Evolutionary conservation across 371 early-diverging fungal species (phyloP).

Genomic region (Synchytrium microbalum): DNA sequence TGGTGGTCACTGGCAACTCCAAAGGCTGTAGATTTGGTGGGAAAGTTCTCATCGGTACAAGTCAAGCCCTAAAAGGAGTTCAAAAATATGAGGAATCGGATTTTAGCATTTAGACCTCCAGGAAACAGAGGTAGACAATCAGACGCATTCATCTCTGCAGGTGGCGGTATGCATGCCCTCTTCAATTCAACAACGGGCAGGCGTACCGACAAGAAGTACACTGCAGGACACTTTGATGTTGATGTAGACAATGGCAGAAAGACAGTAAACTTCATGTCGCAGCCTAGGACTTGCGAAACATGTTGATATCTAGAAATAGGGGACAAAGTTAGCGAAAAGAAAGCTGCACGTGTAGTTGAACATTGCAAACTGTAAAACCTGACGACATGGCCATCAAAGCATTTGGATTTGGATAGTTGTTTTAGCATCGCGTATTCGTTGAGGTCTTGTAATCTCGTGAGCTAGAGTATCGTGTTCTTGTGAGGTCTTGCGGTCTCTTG

Average conservation of each 20-base stretch:
- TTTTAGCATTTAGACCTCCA: background rate
- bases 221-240: slow-evolving; percentile 12
- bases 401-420: slow-evolving; percentile 20
- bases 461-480: too few species aligned
- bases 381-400: slow-evolving; percentile 59
- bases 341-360: background rate
- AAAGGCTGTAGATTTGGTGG: slow-evolving; percentile 74
- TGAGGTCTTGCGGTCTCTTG: too few species aligned
- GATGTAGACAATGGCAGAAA: slow-evolving; percentile 8
- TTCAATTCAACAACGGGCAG: slow-evolving; percentile 31
- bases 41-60: slow-evolving; percentile 78
- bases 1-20: slow-evolving; percentile 23
- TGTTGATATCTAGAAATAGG: slow-evolving; percentile 35
- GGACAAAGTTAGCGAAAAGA: background rate
- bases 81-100: background rate
- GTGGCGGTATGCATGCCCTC: slow-evolving; percentile 8
- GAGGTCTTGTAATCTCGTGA: too few species aligned
- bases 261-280: slow-evolving; percentile 48
- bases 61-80: slow-evolving; percentile 36
- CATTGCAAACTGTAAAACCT: slow-evolving; percentile 44
- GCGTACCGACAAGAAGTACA: slow-evolving; percentile 30
- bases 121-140: slow-evolving; percentile 26
- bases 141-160: slow-evolving; percentile 30
- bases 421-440: slow-evolving; percentile 2
- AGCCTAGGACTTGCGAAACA: slow-evolving; percentile 46